Percentiles rank a stretch among this genome's conserved stretches.
Evolutionary conservation across 176 grass and related monocot genomes (phyloP).

Genomic region (Aegilops tauschii): DNA sequence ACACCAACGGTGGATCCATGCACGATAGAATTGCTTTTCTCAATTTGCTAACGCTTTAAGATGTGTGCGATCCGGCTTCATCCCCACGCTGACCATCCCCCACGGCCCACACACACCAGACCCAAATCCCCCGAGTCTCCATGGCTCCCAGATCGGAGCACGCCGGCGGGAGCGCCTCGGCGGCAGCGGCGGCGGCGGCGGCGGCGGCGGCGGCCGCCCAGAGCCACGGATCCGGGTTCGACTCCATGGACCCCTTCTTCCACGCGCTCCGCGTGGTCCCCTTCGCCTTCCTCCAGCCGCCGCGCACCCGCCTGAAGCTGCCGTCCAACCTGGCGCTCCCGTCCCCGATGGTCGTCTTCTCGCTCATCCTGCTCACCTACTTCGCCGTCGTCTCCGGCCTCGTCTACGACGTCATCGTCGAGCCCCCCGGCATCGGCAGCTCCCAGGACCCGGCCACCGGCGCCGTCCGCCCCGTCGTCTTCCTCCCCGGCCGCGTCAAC

Average conservation of each 20-base stretch:
- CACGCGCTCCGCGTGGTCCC: slow-evolving; percentile 58
- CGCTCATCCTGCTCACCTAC: slow-evolving; percentile 89
- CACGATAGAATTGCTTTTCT: too few species aligned
- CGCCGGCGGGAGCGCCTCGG: slow-evolving; percentile 23
- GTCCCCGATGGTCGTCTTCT: slow-evolving; percentile 76
- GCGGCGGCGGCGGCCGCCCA: slow-evolving; percentile 13
- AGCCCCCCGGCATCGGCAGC: slow-evolving; percentile 90
- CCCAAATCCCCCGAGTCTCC: neutral
- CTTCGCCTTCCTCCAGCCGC: slow-evolving; percentile 80
- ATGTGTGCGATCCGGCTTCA: too few species aligned
- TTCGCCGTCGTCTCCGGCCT: slow-evolving; percentile 87
- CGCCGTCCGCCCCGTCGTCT: slow-evolving; percentile 84
- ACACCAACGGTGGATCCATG: too few species aligned
- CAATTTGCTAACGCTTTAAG: too few species aligned
- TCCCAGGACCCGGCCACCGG: slow-evolving; percentile 72
- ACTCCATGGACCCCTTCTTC: slow-evolving; percentile 77
- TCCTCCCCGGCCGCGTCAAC: slow-evolving; percentile 86
- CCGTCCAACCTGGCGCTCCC: slow-evolving; percentile 77
- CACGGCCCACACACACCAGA: neutral
- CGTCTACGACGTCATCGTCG: slow-evolving; percentile 92
- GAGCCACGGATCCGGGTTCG: slow-evolving; percentile 28
- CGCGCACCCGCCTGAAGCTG: slow-evolving; percentile 83
- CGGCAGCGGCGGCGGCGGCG: neutral
- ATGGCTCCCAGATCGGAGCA: slow-evolving; percentile 56
- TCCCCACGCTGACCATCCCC: neutral